Percentiles rank a stretch among this genome's conserved stretches.
Evolutionary conservation across 2,329 filamentous ascomycete species (phyloP).

Genomic region (Ophiosphaerella narmari): DNA sequence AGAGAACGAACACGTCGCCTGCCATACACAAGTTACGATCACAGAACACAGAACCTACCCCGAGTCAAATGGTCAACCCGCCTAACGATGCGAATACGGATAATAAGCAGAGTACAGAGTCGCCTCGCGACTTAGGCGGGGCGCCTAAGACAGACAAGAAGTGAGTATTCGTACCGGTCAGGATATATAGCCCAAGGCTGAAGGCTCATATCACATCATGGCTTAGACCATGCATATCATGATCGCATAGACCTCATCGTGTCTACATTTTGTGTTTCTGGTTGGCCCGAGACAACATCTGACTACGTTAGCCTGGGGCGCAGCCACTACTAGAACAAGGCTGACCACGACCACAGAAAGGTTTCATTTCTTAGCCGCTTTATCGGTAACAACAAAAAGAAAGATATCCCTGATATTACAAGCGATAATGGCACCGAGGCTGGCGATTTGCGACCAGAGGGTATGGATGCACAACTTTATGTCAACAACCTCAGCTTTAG

Average conservation of each 20-base stretch:
- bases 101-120: constrained; percentile 34
- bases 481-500: constrained; percentile 75
- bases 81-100: constrained; percentile 58
- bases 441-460: constrained; percentile 71
- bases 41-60: constrained; percentile 45
- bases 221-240: constrained; percentile 1
- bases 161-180: constrained; percentile 28
- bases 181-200: neutral
- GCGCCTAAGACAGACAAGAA: constrained; percentile 42
- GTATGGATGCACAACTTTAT: constrained; percentile 82
- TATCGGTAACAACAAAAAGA: constrained; percentile 75
- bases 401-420: constrained; percentile 55
- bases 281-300: constrained; percentile 6
- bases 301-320: constrained; percentile 41
- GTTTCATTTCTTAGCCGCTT: constrained; percentile 90
- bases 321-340: constrained; percentile 19
- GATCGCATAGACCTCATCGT: constrained; percentile 1
- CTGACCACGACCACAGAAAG: constrained; percentile 63
- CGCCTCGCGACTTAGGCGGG: constrained; percentile 24
- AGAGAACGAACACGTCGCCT: constrained; percentile 68
- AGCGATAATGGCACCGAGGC: constrained; percentile 72
- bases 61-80: constrained; percentile 32
- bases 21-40: constrained; percentile 62
- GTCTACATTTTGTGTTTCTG: constrained; percentile 1
- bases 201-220: neutral